phyloP scores from a whole-genome alignment of 148 eudicot genomes.

The Polygonum maritimum region DNA sequence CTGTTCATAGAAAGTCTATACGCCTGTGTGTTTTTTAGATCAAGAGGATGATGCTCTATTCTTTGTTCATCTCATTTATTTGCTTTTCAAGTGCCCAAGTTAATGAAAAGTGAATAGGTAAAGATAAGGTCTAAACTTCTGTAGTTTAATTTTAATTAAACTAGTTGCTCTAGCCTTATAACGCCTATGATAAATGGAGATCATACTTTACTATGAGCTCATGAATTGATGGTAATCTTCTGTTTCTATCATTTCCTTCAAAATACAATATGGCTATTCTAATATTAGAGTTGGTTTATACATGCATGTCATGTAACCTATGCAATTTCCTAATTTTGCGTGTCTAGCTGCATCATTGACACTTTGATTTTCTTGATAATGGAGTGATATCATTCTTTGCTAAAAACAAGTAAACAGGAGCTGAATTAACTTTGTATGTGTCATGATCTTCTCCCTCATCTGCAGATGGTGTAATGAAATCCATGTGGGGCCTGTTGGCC shows the following conservation, averaged over 20 bases:
- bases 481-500: constrained; percentile 84
- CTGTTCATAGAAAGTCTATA: neutral
- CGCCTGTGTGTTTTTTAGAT: neutral
- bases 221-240: neutral
- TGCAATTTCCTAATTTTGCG: neutral
- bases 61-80: neutral
- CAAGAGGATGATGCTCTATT: neutral
- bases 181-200: neutral
- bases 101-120: neutral
- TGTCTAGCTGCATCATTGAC: neutral
- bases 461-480: constrained; percentile 87
- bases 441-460: constrained; percentile 10
- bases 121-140: neutral
- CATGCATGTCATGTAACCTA: neutral
- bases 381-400: neutral
- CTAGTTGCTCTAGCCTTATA: neutral
- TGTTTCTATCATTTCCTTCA: neutral
- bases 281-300: neutral
- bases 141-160: neutral
- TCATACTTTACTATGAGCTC: neutral
- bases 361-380: too few species aligned
- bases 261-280: neutral
- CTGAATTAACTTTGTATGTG: neutral
- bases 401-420: neutral
- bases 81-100: neutral